Evolutionary conservation across 352 stramenopile genomes (phyloP), one percentile per base, ranked within the genome.

Genomic region (Phytophthora idaei): DNA sequence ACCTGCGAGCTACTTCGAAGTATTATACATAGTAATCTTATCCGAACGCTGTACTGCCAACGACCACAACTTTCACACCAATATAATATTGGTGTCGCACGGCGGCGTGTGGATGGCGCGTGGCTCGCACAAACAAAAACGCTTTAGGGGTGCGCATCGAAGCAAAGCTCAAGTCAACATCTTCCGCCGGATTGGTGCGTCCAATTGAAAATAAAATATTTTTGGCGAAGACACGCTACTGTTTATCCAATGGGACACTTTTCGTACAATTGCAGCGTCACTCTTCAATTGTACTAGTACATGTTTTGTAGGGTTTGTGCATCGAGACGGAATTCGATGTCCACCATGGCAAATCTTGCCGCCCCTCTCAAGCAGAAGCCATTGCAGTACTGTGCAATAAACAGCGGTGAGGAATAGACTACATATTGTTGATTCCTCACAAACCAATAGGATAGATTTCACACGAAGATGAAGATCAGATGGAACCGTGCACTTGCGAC

Each of bases 141-240:
- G 17, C 17, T 21, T 21, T 21, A 21, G 17, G 17, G 17, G 17
- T 21, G 17, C 17, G 17, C 17, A 61, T 55, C 61, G 14, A 41
- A 48, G 57, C 64, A 74, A 74, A 74, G 61, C 66, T 57, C 44
- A 52, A 15, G 28, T 44, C 44, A 11, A 8, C 60, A 74, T 74
- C 66, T 74, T 74, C 42, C 42, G 7, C 29, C 36, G 6, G 59
- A 73, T 65, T 52, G 50, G 60, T 2, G 51, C 14, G 64, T 71
- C 27, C 58, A 48, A 64, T 72, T 57, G 65, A 55, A 46, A 64
- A 21, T 21, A 21, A 21, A 21, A 21, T 21, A 21, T 21, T 21
- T 21, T 21, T 21, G 17, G 17, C 17, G 17, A 21, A 21, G 17
- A 21, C 17, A 21, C 17, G 17, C 17, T 21, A 0, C 17, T 21